Percentiles rank a stretch among this genome's conserved stretches.
Evolutionary conservation across 257 asterid genomes (phyloP).

Genomic region (Solanum ossicruentum): DNA sequence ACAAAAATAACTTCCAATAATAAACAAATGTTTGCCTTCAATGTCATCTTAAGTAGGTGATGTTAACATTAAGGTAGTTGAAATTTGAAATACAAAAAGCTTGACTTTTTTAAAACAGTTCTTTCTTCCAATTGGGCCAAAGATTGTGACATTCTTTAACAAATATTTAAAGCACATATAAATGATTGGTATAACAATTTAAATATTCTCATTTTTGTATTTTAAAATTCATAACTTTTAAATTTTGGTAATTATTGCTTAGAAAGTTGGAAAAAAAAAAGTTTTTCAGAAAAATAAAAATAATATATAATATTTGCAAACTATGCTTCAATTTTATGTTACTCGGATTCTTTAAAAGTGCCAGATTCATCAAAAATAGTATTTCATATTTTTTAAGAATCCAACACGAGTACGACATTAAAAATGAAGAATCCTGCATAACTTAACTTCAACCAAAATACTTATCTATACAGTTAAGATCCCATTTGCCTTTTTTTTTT

Average conservation of each 20-base stretch:
- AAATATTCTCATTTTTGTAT: background rate
- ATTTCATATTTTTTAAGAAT: too few relatives aligned
- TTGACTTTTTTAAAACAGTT: background rate
- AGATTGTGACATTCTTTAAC: background rate
- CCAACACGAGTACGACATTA: too few relatives aligned
- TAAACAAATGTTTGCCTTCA: background rate
- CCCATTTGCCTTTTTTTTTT: too few relatives aligned
- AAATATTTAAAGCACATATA: background rate
- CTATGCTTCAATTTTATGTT: too few relatives aligned
- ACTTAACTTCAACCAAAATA: too few relatives aligned
- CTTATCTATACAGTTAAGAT: too few relatives aligned
- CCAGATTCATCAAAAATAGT: too few relatives aligned
- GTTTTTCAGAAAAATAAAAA: too few relatives aligned
- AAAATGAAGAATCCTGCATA: too few relatives aligned
- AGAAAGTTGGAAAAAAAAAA: background rate
- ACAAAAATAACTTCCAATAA: background rate
- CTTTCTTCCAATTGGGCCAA: background rate
- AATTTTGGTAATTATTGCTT: accelerated
- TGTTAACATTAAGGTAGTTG: background rate
- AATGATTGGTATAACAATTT: background rate
- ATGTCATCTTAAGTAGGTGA: background rate
- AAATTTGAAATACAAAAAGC: background rate
- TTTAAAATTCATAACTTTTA: background rate
- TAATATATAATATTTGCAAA: too few relatives aligned
- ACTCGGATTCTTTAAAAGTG: too few relatives aligned